Percentiles rank a stretch among this genome's conserved stretches.
phyloP scores from a whole-genome alignment of 225 moss, liverwort and hornwort species.

The Neckera pumila region DNA sequence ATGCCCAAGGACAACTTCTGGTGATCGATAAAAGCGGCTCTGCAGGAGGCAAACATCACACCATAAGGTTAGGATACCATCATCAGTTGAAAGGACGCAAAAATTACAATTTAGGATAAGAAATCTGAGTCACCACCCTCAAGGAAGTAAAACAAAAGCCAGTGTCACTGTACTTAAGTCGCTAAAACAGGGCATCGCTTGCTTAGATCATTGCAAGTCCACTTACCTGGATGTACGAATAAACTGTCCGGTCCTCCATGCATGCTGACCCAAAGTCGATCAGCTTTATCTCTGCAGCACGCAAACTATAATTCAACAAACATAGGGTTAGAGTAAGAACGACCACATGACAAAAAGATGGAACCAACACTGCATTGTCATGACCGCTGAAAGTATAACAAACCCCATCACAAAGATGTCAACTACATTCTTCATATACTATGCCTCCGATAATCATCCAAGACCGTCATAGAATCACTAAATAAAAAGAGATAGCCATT shows the following conservation, averaged over 20 bases:
- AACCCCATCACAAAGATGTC: background rate
- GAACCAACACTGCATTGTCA: background rate
- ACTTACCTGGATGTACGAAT: constrained; percentile 66
- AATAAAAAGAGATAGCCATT: background rate
- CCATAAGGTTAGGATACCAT: background rate
- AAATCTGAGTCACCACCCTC: background rate
- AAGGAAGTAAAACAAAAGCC: background rate
- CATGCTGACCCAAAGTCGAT: constrained; percentile 95
- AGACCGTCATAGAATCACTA: background rate
- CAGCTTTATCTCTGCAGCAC: constrained; percentile 60
- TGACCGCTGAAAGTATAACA: background rate
- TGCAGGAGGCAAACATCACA: constrained; percentile 19
- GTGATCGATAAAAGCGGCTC: constrained; percentile 92
- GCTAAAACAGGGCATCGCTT: background rate
- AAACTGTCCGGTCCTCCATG: constrained; percentile 72
- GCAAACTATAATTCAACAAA: constrained; percentile 12
- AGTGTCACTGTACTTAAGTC: background rate
- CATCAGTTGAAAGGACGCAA: background rate
- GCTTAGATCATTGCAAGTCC: background rate
- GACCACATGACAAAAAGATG: background rate
- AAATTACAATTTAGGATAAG: background rate
- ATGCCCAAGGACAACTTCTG: constrained; percentile 79
- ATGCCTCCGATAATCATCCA: background rate
- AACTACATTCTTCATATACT: background rate
- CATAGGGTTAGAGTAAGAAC: background rate